phyloP scores from a whole-genome alignment of 441 rosid genomes.

The Populus trichocarpa region DNA sequence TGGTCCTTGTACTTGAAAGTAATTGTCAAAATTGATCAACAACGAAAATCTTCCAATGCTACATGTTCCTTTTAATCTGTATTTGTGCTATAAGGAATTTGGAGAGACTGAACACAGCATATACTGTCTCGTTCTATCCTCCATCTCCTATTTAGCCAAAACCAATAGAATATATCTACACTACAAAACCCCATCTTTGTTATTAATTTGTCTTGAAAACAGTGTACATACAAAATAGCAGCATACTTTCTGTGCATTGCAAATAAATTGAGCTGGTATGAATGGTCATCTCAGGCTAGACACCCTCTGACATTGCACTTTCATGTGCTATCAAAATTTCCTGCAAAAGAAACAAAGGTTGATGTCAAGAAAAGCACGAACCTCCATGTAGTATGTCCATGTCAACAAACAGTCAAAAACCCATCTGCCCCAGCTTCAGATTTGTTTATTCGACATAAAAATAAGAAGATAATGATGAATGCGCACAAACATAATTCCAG shows the following conservation, averaged over 20 bases:
- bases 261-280: not conserved
- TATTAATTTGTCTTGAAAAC: not conserved
- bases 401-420: not conserved
- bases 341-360: conserved; percentile 30
- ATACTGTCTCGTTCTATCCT: not conserved
- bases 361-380: conserved; percentile 1
- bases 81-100: not conserved
- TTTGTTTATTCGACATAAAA: not conserved
- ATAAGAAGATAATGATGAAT: not conserved
- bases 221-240: not conserved
- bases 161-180: not conserved
- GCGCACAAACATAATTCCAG: not conserved
- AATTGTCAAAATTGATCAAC: not conserved
- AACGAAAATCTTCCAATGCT: not conserved
- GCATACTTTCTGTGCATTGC: not conserved
- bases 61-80: not conserved
- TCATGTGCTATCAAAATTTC: conserved; percentile 49
- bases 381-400: not conserved
- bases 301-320: conserved; percentile 25
- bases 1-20: not conserved
- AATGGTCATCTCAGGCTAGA: conserved; percentile 2
- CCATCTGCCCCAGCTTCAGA: not conserved
- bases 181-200: not conserved
- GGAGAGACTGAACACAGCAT: not conserved
- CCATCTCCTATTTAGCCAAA: not conserved